Evolutionary conservation across 2,329 filamentous ascomycete species (phyloP).

Genomic region (Aspergillus floridensis): DNA sequence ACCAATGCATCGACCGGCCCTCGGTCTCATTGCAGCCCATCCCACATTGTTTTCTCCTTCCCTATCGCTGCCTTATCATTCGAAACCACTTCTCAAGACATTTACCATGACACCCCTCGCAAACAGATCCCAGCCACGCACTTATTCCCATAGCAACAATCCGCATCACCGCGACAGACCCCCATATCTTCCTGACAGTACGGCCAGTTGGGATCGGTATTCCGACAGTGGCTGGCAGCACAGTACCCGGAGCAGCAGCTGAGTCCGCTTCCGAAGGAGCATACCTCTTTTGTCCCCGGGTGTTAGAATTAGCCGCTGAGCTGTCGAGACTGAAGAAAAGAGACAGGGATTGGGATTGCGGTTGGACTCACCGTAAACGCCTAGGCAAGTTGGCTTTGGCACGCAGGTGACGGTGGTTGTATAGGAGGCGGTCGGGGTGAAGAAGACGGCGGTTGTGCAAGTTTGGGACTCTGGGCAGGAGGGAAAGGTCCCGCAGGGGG

Average conservation of each 20-base stretch:
- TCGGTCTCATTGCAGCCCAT: too few species aligned
- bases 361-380: slow-evolving; percentile 23
- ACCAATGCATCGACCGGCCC: too few species aligned
- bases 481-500: background rate
- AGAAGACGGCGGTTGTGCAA: slow-evolving; percentile 11
- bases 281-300: slow-evolving; percentile 10
- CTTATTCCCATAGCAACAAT: slow-evolving; percentile 30
- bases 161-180: slow-evolving; percentile 24
- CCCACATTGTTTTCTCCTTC: too few species aligned
- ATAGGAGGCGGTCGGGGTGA: background rate
- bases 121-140: slow-evolving; percentile 26
- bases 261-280: slow-evolving; percentile 18
- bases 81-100: too few species aligned
- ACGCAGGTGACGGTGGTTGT: slow-evolving; percentile 26
- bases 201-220: slow-evolving; percentile 29
- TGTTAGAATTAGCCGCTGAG: too few species aligned
- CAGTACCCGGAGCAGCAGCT: slow-evolving; percentile 32
- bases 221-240: slow-evolving; percentile 28
- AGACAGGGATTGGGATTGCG: background rate
- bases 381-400: slow-evolving; percentile 24
- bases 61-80: too few species aligned
- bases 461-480: slow-evolving; percentile 1
- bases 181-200: slow-evolving; percentile 27
- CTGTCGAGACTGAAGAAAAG: too few species aligned
- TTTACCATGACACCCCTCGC: background rate